Base-by-base conservation (phyloP, 805 yeast species). In the Pichia scutulata region DNA sequence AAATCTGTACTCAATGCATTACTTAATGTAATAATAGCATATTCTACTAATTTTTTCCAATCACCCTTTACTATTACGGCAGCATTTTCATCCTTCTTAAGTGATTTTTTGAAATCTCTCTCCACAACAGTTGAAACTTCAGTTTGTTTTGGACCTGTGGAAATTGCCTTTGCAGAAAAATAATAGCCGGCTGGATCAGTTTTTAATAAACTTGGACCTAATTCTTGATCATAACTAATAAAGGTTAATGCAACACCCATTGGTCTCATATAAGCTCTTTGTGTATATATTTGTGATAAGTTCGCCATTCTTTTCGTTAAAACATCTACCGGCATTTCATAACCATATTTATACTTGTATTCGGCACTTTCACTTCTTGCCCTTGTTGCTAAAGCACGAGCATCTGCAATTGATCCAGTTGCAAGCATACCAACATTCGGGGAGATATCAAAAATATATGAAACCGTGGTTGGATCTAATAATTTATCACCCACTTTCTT, bases 211-310 rank as follows among this genome's bases (percentile, higher is more conserved):
- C 82, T 81, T 25, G 99, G 97, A 1, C 98, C 99, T 48, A 73
- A 68, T 69, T 84, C 95, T 63, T 89, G 97, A 67, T 89, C 97
- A 51, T 86, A 83, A 43, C 95, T 81, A 52, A 89, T 77, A 62
- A 92, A 84, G 24, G 97, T 89, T 63, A 89, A 76, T 26, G 96
- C 88, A 52, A 92, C 97, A 39, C 99, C 99, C 58, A 89, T 75
- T 24, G 99, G 99, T 70, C 99, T 82, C 98, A 93, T 93, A 69
- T 92, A 92, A 12, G 98, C 98, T 65, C 97, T 79, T 71, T 93
- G 99, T 41, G 99, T 93, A 69, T 89, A 93, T 55, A 93, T 80
- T 73, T 93, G 99, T 46, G 96, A 86, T 64, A 89, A 72, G 67
- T 93, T 93, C 50, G 98, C 98, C 86, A 93, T 84, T 66, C 97